Base-by-base conservation (phyloP, 257 asterid species). In the Pogostemon cablin region DNA sequence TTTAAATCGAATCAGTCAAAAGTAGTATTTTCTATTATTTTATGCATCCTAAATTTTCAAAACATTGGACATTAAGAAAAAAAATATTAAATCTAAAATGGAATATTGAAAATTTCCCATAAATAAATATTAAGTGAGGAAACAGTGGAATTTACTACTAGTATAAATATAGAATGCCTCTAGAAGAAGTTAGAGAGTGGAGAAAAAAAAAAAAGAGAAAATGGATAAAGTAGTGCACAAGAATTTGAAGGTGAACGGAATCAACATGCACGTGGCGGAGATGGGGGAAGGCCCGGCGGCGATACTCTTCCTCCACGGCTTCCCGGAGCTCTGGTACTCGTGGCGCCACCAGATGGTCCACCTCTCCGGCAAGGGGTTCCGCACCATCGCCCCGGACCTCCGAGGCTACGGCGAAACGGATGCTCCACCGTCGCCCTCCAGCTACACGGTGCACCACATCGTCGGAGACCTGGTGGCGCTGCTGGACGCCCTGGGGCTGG, bases 261-360 rank as follows among this genome's bases (percentile, higher is more conserved):
- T 72, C 39, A 72, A 58, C 2, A 52, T 62, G 71, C 77, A 63
- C 77, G 77, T 72, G 57, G 71, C 77, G 57, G 58, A 72, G 65
- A 5, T 38, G 6, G 71, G 77, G 34, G 11, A 52, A 41, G 71
- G 58, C 0, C 48, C 71, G 20, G 25, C 25, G 25, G 25, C 25
- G 25, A 20, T 20, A 20, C 25, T 20, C 25, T 20, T 20, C 25
- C 25, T 20, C 25, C 25, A 20, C 25, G 1, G 25, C 25, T 20
- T 20, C 25, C 25, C 25, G 25, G 25, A 20, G 25, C 25, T 20
- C 25, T 20, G 25, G 25, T 0, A 0, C 74, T 42, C 66, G 65
- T 69, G 73, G 73, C 65, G 73, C 10, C 73, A 68, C 66, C 74
- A 69, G 65, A 43, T 69, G 74, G 48, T 11, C 4, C 46, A n/a